phyloP scores from a whole-genome alignment of 495 filamentous ascomycete genomes.

The Hyphodiscus hymeniophilus region DNA sequence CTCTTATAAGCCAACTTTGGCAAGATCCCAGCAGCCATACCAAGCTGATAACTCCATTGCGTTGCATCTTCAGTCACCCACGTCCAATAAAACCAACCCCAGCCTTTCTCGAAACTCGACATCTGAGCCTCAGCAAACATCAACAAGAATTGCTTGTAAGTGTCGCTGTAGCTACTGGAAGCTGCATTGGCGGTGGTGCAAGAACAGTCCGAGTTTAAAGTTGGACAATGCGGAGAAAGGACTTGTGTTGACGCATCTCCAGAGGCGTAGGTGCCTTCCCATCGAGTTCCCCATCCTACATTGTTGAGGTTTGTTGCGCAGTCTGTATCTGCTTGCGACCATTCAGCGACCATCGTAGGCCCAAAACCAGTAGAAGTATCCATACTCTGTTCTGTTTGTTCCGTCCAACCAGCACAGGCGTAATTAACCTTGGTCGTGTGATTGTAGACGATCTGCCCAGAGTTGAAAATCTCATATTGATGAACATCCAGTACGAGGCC shows the following conservation, averaged over 20 bases:
- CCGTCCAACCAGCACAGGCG: slow-evolving; percentile 78
- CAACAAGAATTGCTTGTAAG: slow-evolving; percentile 78
- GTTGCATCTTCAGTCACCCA: slow-evolving; percentile 70
- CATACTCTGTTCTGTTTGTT: slow-evolving; percentile 64
- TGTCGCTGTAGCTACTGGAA: slow-evolving; percentile 52
- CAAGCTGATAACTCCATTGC: slow-evolving; percentile 93
- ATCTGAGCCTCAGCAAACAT: slow-evolving; percentile 96
- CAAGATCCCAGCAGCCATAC: slow-evolving; percentile 74
- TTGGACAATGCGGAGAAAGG: slow-evolving; percentile 63
- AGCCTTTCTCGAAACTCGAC: slow-evolving; percentile 78
- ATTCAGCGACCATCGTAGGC: slow-evolving; percentile 95
- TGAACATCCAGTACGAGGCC: slow-evolving; percentile 81
- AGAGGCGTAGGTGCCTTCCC: slow-evolving; percentile 69
- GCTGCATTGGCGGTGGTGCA: slow-evolving; percentile 73
- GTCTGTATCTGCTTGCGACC: slow-evolving; percentile 96
- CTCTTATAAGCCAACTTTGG: slow-evolving; percentile 70
- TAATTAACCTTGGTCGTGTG: slow-evolving; percentile 72
- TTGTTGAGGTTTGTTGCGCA: slow-evolving; percentile 85
- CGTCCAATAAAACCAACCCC: slow-evolving; percentile 99
- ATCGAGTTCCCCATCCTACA: slow-evolving; percentile 78
- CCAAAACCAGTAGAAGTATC: slow-evolving; percentile 76
- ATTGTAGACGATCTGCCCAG: slow-evolving; percentile 59
- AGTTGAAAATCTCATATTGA: slow-evolving; percentile 88
- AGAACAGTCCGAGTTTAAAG: slow-evolving; percentile 49
- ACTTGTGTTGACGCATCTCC: slow-evolving; percentile 46